phyloP scores from a whole-genome alignment of 768 basidiomycete genomes.

The Lactifluus subvellereus region DNA sequence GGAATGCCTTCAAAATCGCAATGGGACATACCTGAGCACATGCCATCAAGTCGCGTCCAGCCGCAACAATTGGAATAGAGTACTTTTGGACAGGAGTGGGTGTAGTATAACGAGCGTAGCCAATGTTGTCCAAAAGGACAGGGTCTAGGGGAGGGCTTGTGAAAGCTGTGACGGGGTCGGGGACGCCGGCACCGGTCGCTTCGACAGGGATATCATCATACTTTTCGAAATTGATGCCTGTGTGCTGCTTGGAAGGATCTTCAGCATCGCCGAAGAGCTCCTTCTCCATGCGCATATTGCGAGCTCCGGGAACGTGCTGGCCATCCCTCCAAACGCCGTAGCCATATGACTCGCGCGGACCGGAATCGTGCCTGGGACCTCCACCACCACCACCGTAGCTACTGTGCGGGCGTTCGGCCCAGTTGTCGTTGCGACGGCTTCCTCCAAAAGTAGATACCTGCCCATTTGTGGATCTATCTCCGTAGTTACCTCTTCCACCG shows the following conservation, averaged over 20 bases:
- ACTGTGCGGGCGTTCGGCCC: slow-evolving; percentile 34
- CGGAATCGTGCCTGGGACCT: slow-evolving; percentile 34
- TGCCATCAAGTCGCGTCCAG: slow-evolving; percentile 86
- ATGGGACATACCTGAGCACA: slow-evolving; percentile 69
- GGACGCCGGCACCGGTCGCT: slow-evolving; percentile 95
- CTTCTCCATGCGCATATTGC: slow-evolving; percentile 87
- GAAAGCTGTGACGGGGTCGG: slow-evolving; percentile 87
- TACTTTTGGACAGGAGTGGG: slow-evolving; percentile 99
- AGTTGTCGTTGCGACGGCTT: slow-evolving; percentile 39
- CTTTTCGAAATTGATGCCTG: slow-evolving; percentile 99
- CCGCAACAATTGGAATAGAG: slow-evolving; percentile 96
- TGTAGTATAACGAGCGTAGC: slow-evolving; percentile 84
- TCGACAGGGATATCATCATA: slow-evolving; percentile 99
- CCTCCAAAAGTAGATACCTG: slow-evolving; percentile 34
- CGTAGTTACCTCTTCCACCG: slow-evolving; percentile 38
- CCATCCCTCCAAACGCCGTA: slow-evolving; percentile 86
- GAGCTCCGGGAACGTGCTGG: slow-evolving; percentile 74
- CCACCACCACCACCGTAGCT: slow-evolving; percentile 32
- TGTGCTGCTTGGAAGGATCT: slow-evolving; percentile 85
- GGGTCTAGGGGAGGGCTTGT: slow-evolving; percentile 86
- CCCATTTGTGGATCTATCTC: slow-evolving; percentile 39
- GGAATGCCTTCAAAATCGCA: slow-evolving; percentile 15
- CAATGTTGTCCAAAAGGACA: slow-evolving; percentile 92
- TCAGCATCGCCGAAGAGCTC: slow-evolving; percentile 89
- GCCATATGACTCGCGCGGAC: slow-evolving; percentile 51